Conservation (phyloP, 192 early-diverging fungal species). For the Dimargaris cristalligena region DNA sequence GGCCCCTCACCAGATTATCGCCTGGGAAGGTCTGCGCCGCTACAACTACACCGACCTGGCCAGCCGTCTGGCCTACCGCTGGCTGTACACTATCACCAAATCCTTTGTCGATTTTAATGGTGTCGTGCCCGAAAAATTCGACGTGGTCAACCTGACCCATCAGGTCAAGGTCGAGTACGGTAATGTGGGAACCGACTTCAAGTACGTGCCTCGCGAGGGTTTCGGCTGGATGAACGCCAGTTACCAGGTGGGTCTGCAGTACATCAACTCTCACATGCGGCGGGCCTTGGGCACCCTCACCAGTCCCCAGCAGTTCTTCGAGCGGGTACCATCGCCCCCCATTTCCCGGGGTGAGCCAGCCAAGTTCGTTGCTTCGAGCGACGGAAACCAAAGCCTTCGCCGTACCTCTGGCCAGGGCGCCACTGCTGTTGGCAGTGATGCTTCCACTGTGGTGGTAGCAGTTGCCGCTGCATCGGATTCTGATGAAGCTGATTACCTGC, state of each 20-base stretch:
- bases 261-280: constrained; percentile 49
- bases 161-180: constrained; percentile 90
- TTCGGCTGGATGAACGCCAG: constrained; percentile 99
- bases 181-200: constrained; percentile 88
- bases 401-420: not conserved
- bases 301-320: constrained; percentile 48
- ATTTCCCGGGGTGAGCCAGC: constrained; percentile 9
- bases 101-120: constrained; percentile 95
- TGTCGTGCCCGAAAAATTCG: constrained; percentile 94
- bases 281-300: constrained; percentile 65
- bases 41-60: constrained; percentile 66
- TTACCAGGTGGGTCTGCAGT: constrained; percentile 64
- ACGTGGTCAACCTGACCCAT: constrained; percentile 83
- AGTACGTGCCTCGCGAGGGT: constrained; percentile 82
- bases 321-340: constrained; percentile 13
- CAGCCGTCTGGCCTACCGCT: constrained; percentile 73
- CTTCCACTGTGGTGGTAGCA: not conserved
- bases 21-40: constrained; percentile 74
- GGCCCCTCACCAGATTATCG: constrained; percentile 99
- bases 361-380: not conserved
- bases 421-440: not conserved
- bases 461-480: not conserved
- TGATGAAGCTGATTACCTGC: too few relatives aligned
- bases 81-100: constrained; percentile 89
- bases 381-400: too few relatives aligned